Evolutionary conservation across 140 eudicot species (phyloP).

Genomic region (Erigeron philadelphicus): DNA sequence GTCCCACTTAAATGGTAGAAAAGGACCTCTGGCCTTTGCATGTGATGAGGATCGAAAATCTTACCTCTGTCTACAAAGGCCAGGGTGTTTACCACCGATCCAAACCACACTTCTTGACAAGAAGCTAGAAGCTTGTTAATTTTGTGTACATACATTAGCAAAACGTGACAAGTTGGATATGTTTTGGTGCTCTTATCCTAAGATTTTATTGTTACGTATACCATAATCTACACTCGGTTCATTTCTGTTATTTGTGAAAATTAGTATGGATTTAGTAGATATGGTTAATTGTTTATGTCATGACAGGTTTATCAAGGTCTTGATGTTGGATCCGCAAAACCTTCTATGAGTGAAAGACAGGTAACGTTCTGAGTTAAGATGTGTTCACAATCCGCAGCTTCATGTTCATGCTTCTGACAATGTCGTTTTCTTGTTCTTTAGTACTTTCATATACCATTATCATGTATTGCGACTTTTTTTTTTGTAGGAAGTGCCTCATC

Average conservation of each 20-base stretch:
- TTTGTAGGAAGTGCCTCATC: conserved; percentile 87
- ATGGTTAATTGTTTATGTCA: not conserved
- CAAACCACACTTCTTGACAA: too few species aligned
- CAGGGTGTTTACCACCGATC: too few species aligned
- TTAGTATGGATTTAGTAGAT: not conserved
- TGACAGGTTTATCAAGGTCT: conserved; percentile 84
- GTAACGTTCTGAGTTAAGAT: conserved; percentile 26
- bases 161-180: too few species aligned
- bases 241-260: not conserved
- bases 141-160: too few species aligned
- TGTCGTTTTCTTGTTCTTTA: not conserved
- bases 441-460: not conserved
- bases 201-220: not conserved
- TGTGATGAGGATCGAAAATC: too few species aligned
- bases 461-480: not conserved
- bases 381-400: conserved; percentile 12
- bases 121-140: too few species aligned
- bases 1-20: too few species aligned
- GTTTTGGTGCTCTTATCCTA: too few species aligned
- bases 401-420: not conserved
- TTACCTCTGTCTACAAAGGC: too few species aligned
- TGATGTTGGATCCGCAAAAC: conserved; percentile 96
- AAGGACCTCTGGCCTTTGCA: too few species aligned
- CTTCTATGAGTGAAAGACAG: conserved; percentile 70
- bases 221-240: not conserved